Conservation (phyloP, 768 basidiomycete genomes). For the Cyclocybe cylindracea region DNA sequence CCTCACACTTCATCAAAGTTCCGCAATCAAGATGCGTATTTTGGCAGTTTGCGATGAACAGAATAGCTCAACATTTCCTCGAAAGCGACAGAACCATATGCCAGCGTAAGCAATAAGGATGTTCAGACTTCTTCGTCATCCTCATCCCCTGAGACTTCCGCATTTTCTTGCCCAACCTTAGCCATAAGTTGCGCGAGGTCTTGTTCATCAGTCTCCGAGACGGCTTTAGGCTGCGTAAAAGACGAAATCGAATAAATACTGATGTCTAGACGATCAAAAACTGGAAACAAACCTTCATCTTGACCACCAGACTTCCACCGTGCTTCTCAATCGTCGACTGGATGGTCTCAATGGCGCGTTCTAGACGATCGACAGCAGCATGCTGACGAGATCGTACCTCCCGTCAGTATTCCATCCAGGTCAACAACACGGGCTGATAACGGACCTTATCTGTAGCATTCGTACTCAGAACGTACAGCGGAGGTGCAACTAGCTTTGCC, state of each 20-base stretch:
- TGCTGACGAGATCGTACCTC: constrained; percentile 40
- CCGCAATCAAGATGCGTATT: too few relatives aligned
- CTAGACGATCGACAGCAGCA: constrained; percentile 89
- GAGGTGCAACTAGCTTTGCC: constrained; percentile 95
- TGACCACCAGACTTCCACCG: constrained; percentile 86
- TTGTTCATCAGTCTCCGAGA: constrained; percentile 96
- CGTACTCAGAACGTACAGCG: constrained; percentile 92
- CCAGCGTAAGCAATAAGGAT: not conserved
- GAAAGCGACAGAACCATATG: too few relatives aligned
- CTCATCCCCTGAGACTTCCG: constrained; percentile 94
- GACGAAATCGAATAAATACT: not conserved
- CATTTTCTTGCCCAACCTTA: constrained; percentile 90
- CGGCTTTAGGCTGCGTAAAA: constrained; percentile 82
- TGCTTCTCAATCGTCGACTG: constrained; percentile 80
- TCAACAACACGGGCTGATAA: not conserved
- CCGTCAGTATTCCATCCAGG: not conserved
- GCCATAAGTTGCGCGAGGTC: constrained; percentile 98
- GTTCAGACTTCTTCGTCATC: constrained; percentile 60
- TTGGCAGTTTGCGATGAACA: too few relatives aligned
- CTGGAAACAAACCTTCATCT: constrained; percentile 80
- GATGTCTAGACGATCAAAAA: not conserved
- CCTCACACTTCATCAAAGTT: too few relatives aligned
- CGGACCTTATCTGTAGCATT: constrained; percentile 94
- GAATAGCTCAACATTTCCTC: too few relatives aligned
- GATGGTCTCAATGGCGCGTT: constrained; percentile 91